phyloP scores from a whole-genome alignment of 306 rosid genomes.

The Ormosia emarginata region DNA sequence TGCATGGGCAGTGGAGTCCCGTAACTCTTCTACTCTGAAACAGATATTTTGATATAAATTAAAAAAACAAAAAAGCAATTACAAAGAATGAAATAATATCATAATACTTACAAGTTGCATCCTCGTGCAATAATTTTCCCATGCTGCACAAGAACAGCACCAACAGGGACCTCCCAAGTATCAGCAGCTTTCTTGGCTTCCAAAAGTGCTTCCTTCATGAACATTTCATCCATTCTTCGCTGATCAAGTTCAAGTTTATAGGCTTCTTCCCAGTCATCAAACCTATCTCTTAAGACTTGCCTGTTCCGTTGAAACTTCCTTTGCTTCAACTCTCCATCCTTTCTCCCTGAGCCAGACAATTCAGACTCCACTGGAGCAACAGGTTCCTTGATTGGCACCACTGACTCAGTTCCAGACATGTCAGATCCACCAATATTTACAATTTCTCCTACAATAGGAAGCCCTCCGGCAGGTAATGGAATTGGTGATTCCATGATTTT shows the following conservation, averaged over 20 bases:
- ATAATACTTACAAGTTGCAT: constrained; percentile 71
- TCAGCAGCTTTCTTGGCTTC: constrained; percentile 98
- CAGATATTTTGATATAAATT: constrained; percentile 23
- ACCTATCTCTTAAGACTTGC: constrained; percentile 73
- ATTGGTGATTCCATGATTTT: constrained; percentile 36
- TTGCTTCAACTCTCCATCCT: constrained; percentile 65
- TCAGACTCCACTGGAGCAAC: constrained; percentile 37
- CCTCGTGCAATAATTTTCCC: constrained; percentile 94
- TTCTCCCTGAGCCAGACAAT: constrained; percentile 43
- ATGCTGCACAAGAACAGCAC: constrained; percentile 88
- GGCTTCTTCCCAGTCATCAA: constrained; percentile 97
- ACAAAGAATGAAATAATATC: constrained; percentile 6
- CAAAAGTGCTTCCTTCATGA: constrained; percentile 93
- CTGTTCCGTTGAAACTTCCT: constrained; percentile 68
- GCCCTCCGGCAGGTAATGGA: constrained; percentile 30
- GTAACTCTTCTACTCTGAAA: constrained; percentile 85
- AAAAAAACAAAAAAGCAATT: neutral
- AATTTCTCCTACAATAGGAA: constrained; percentile 35
- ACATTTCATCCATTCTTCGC: constrained; percentile 65
- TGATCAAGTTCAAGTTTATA: constrained; percentile 65
- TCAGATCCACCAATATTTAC: constrained; percentile 24
- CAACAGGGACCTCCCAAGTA: constrained; percentile 98
- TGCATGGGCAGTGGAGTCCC: constrained; percentile 98
- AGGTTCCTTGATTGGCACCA: constrained; percentile 37
- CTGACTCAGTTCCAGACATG: constrained; percentile 37